Percentiles rank a stretch among this genome's conserved stretches.
phyloP scores from a whole-genome alignment of 2,329 filamentous ascomycete genomes.

The Penicillium paneum region DNA sequence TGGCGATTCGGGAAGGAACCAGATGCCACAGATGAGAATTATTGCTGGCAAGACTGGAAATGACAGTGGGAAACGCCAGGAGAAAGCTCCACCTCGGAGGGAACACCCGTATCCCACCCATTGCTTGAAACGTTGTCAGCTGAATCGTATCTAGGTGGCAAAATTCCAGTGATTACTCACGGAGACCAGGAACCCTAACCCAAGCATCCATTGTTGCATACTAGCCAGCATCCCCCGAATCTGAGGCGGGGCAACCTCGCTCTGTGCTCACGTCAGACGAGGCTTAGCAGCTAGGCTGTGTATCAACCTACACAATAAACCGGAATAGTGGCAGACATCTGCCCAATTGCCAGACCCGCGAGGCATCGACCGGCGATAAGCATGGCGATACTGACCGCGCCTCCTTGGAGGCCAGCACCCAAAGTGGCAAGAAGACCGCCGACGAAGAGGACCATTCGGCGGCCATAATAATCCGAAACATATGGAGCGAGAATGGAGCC shows the following conservation, averaged over 20 bases:
- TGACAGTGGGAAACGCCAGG: slow-evolving; percentile 37
- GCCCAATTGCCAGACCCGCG: slow-evolving; percentile 50
- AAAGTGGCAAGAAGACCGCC: slow-evolving; percentile 34
- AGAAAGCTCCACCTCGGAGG: slow-evolving; percentile 29
- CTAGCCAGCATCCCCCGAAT: slow-evolving; percentile 42
- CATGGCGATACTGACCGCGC: slow-evolving; percentile 41
- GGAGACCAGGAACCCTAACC: slow-evolving; percentile 44
- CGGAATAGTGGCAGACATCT: slow-evolving; percentile 48
- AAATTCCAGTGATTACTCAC: slow-evolving; percentile 24
- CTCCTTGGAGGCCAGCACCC: slow-evolving; percentile 38
- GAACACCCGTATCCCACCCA: slow-evolving; percentile 52
- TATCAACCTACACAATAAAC: slow-evolving; percentile 42
- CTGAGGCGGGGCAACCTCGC: slow-evolving; percentile 40
- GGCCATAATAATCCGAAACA: slow-evolving; percentile 35
- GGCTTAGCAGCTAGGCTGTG: background rate
- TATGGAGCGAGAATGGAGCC: slow-evolving; percentile 35
- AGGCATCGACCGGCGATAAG: slow-evolving; percentile 51
- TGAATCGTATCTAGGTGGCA: background rate
- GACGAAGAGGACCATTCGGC: slow-evolving; percentile 33
- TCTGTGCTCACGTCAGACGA: slow-evolving; percentile 20
- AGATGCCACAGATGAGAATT: slow-evolving; percentile 34
- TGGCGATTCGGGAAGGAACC: slow-evolving; percentile 36
- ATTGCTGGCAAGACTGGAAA: slow-evolving; percentile 43
- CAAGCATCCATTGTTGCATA: slow-evolving; percentile 48
- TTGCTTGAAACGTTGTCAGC: slow-evolving; percentile 31